Conservation (phyloP, 495 filamentous ascomycete species). For the Neurospora sp. region DNA sequence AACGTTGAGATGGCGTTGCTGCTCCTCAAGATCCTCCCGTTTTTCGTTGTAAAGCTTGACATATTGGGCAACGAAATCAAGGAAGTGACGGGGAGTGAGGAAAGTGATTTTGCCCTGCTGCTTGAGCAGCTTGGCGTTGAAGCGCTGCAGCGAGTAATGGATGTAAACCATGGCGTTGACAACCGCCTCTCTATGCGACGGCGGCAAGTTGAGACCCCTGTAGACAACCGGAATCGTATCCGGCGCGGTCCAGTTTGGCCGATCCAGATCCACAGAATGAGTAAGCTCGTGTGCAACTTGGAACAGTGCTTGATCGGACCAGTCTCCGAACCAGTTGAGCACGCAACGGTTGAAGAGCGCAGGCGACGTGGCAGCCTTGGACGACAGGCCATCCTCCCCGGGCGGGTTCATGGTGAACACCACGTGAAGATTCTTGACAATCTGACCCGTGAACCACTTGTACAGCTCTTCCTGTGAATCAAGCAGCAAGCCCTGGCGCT, state of each 20-base stretch:
- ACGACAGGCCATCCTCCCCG: conserved; percentile 74
- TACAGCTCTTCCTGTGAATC: conserved; percentile 98
- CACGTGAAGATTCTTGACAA: conserved; percentile 96
- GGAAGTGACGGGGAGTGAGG: conserved; percentile 91
- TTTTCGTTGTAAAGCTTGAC: conserved; percentile 97
- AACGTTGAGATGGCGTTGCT: conserved; percentile 95
- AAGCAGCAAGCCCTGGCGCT: conserved; percentile 85
- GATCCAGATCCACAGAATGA: conserved; percentile 87
- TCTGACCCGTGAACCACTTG: conserved; percentile 99
- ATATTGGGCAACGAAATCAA: conserved; percentile 97
- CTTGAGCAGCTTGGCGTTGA: conserved; percentile 81
- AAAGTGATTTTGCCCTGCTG: conserved; percentile 86
- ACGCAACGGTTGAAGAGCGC: conserved; percentile 98
- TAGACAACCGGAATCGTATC: conserved; percentile 89
- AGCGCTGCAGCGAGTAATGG: conserved; percentile 81
- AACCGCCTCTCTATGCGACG: conserved; percentile 80
- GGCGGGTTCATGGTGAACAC: conserved; percentile 99
- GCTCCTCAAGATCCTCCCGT: conserved; percentile 94
- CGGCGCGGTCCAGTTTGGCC: conserved; percentile 72
- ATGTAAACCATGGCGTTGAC: conserved; percentile 98
- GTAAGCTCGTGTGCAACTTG: conserved; percentile 95
- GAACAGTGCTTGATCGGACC: conserved; percentile 98
- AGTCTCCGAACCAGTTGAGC: conserved; percentile 99
- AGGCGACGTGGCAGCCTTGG: conserved; percentile 93
- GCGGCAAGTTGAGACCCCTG: conserved; percentile 70